Percentiles rank a stretch among this genome's conserved stretches.
phyloP scores from a whole-genome alignment of 1,284 basidiomycete genomes.

The Mycena citricolor region DNA sequence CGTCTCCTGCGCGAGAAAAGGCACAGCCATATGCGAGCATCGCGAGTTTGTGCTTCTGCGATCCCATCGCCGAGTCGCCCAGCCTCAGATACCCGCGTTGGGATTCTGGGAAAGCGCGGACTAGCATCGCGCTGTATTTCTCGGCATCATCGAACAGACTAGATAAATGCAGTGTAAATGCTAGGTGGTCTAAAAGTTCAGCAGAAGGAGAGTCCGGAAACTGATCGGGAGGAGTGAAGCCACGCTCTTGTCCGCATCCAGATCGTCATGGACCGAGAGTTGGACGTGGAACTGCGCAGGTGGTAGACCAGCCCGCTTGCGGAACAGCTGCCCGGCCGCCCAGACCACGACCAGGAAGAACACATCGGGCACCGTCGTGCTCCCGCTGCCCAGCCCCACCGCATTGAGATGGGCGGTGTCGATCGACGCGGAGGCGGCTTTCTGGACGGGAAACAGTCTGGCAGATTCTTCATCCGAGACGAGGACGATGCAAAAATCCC shows the following conservation, averaged over 20 bases:
- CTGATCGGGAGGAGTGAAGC: constrained; percentile 39
- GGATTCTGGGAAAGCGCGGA: constrained; percentile 34
- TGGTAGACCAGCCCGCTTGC: constrained; percentile 47
- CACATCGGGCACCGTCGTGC: constrained; percentile 35
- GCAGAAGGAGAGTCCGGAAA: constrained; percentile 28
- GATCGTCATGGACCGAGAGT: constrained; percentile 42
- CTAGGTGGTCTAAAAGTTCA: constrained; percentile 49
- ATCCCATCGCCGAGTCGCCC: constrained; percentile 42
- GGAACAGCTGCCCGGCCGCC: constrained; percentile 50
- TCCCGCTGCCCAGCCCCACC: constrained; percentile 43
- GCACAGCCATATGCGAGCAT: constrained; percentile 55
- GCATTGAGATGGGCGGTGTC: constrained; percentile 33
- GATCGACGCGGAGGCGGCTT: constrained; percentile 26
- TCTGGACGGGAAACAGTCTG: too few relatives aligned
- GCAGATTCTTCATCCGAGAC: too few relatives aligned
- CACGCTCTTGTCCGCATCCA: constrained; percentile 48
- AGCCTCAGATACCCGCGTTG: constrained; percentile 52
- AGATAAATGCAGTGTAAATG: constrained; percentile 44
- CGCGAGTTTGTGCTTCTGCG: constrained; percentile 44
- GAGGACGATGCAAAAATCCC: too few relatives aligned
- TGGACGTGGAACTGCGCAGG: constrained; percentile 58
- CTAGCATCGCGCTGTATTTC: constrained; percentile 34
- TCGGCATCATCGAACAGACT: constrained; percentile 38
- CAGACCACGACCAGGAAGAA: constrained; percentile 55
- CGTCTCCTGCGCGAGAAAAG: constrained; percentile 36